Evolutionary conservation across 441 rosid genomes (phyloP).

Genomic region (Viola pubescens): DNA sequence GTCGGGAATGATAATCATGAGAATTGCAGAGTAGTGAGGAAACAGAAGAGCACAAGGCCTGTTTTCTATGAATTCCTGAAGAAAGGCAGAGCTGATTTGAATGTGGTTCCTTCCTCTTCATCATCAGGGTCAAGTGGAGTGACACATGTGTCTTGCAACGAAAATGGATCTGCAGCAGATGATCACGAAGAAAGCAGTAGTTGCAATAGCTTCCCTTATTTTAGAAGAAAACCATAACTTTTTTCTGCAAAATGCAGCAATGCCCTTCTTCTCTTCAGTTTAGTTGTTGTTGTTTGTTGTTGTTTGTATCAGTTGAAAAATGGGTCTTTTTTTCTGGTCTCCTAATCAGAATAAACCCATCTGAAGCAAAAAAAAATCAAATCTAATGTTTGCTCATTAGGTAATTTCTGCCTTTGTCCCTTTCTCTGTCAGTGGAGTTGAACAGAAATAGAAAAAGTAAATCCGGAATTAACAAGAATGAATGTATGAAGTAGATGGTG

Average conservation of each 20-base stretch:
- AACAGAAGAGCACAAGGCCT: slow-evolving; percentile 26
- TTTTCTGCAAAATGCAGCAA: too few relatives aligned
- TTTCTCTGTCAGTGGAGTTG: slow-evolving; percentile 16
- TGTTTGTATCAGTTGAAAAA: slow-evolving; percentile 25
- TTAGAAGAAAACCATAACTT: slow-evolving; percentile 58
- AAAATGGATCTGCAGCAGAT: too few relatives aligned
- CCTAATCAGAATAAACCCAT: slow-evolving; percentile 27
- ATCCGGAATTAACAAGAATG: not conserved
- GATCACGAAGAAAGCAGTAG: slow-evolving; percentile 68
- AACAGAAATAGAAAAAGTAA: slow-evolving; percentile 15
- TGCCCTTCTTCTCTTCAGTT: too few relatives aligned
- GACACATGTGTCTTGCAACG: slow-evolving; percentile 26
- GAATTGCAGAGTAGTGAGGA: slow-evolving; percentile 24
- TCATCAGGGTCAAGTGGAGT: slow-evolving; percentile 44
- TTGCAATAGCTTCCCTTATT: slow-evolving; percentile 50
- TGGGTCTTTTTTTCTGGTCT: slow-evolving; percentile 28
- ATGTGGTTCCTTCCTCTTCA: slow-evolving; percentile 55
- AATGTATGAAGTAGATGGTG: slow-evolving; percentile 3
- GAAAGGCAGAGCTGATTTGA: slow-evolving; percentile 44
- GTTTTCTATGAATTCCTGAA: slow-evolving; percentile 74
- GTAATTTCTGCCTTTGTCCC: slow-evolving; percentile 16
- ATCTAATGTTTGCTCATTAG: slow-evolving; percentile 21
- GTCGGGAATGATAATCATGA: slow-evolving; percentile 27
- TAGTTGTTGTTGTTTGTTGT: slow-evolving; percentile 7
- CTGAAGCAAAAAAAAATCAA: too few relatives aligned